Base-by-base conservation (phyloP, 2,329 filamentous ascomycete species). In the Neonectria punicea region DNA sequence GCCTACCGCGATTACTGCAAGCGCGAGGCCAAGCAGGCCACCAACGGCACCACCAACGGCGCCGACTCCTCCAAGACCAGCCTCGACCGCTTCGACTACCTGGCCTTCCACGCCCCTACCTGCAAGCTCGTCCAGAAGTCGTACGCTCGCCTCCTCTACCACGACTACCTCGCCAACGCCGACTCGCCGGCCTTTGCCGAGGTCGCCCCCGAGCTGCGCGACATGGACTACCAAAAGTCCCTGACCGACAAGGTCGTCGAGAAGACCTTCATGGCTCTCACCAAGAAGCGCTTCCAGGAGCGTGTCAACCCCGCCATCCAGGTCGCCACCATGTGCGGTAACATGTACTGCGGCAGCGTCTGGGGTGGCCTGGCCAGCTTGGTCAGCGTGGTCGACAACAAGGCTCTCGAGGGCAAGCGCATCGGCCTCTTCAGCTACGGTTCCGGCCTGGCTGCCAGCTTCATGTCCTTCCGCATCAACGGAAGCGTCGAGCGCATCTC, bases 41-140 rank as follows among this genome's bases (percentile, higher is more conserved):
- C 77, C 74, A 90, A 90, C 73, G 83, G 83, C 60, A 71, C 70
- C 58, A 74, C 78, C 67, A 86, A 88, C 71, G 86, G 76, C 63
- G 71, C 78, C 53, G 76, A 78, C 55, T 73, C 79, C 62, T 72
- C 81, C 76, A 90, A 91, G 83, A 89, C 89, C 43, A 82, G 86
- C 53, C 82, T 96, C 65, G 92, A 95, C 80, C 90, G 92, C 76
- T 96, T 96, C 80, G 92, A 95, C 81, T 93, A 93, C 83, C 81
- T 96, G 78, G 81, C 89, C 66, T 96, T 94, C 89, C 93, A 96
- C 80, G 87, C 93, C 18, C 93, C 93, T 44, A 95, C 90, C 69
- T 96, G 93, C 90, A 96, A 96, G 85, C 86, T 94, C 63, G 93
- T 96, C 67, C 85, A 92, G 77, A 96, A 96, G 84, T 94, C 92